Base-by-base conservation (phyloP, 441 rosid species). In the Francoa sonchifolia region DNA sequence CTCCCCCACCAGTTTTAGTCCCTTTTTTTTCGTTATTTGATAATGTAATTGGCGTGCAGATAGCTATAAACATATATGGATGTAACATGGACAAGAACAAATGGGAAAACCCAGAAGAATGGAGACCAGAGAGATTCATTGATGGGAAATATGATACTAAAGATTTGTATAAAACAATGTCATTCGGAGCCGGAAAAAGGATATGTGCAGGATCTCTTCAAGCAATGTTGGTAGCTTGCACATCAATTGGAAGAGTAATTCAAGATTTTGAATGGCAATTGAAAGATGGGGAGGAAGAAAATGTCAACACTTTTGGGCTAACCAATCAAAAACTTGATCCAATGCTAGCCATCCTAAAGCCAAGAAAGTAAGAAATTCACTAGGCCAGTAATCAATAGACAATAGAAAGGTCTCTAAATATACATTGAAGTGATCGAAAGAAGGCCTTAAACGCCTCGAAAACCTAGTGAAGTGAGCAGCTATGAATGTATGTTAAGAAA, bases 141-240 rank as follows among this genome's bases (percentile, higher is more conserved):
- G 75, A 64, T 14, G 64, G 51, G 3, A 74, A 52, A 52, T 68
- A 61, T 25, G 84, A 75, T 49, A 33, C 60, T 0, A 8, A 52
- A 17, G 94, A 82, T 53, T 50, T 84, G 42, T 60, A 79, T 57
- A 79, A 82, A 72, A 89, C 84, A 5, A 77, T 89, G 95, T 90
- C 96, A 0, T 85, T 89, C 19, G 98, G 94, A 42, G 74, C 80
- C 0, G 94, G 94, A 28, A 82, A 71, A 56, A 72, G 86, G 59
- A 66, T 44, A 2, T 85, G 98, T 16, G 83, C 94, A 2, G 96
- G 98, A 27, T 63, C 92, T 12, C 83, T 77, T 19, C 80, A 75
- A 58, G 96, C 96, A 2, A 59, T 55, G 46, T 35, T 75, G 25
- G 54, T 82, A 42, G 72, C 62, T 17, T 70, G 82, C 34, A 37